Evolutionary conservation across 345 rosid genomes (phyloP).

Genomic region (Euphorbia lathyris): DNA sequence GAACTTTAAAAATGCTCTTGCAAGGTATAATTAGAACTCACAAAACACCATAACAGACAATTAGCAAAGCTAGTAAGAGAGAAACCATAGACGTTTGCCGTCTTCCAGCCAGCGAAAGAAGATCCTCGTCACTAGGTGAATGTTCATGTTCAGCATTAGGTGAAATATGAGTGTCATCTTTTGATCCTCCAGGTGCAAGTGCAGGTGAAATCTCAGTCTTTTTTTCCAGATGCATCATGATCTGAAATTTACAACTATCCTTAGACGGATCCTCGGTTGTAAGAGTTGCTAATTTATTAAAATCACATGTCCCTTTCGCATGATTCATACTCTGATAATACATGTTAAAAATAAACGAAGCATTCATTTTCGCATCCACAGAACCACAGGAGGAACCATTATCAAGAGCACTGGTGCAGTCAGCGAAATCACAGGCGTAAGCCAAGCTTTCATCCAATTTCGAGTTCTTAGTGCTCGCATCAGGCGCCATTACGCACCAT

Average conservation of each 20-base stretch:
- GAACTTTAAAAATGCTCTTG: no score
- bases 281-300: constrained; percentile 10
- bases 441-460: constrained; percentile 5
- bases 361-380: constrained; percentile 16
- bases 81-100: neutral
- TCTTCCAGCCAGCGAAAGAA: neutral
- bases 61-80: neutral
- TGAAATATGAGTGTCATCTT: no score
- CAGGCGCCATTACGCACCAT: constrained; percentile 26
- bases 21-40: neutral
- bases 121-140: neutral
- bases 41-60: constrained; percentile 1
- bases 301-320: constrained; percentile 14
- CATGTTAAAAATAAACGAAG: constrained; percentile 23
- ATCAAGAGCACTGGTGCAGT: constrained; percentile 17
- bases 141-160: no score
- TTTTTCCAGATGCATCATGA: constrained; percentile 18
- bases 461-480: constrained; percentile 14
- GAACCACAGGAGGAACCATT: constrained; percentile 21
- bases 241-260: constrained; percentile 7
- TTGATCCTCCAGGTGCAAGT: no score
- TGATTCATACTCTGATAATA: constrained; percentile 20
- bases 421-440: constrained; percentile 19
- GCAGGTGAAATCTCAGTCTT: constrained; percentile 1
- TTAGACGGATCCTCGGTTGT: constrained; percentile 22